A percentile compares a stretch with the other conserved stretches of the same genome.
Conservation (phyloP, 805 yeast genomes). For the Teunomyces barrocoloradensis region DNA sequence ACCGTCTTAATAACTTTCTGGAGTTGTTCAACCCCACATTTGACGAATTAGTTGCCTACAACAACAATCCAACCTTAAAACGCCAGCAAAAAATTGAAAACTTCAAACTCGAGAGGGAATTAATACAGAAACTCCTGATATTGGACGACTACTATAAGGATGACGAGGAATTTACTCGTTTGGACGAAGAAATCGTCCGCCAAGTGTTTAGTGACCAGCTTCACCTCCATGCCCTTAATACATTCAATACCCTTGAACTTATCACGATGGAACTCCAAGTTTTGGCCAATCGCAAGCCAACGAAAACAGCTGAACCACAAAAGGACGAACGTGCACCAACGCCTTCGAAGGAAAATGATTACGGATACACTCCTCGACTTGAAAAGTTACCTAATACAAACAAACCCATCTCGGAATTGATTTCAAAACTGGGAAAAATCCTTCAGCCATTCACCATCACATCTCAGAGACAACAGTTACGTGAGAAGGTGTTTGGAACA, state of each 20-base stretch:
- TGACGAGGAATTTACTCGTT: slow-evolving; percentile 23
- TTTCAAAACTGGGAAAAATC: slow-evolving; percentile 74
- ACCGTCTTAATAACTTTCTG: slow-evolving; percentile 40
- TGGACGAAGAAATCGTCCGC: slow-evolving; percentile 67
- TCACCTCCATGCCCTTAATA: slow-evolving; percentile 46
- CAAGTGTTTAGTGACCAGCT: slow-evolving; percentile 55
- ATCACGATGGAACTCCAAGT: slow-evolving; percentile 65
- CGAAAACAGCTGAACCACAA: slow-evolving; percentile 10
- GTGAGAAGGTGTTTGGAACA: slow-evolving; percentile 74
- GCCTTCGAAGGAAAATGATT: slow-evolving; percentile 19
- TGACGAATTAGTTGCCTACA: slow-evolving; percentile 26
- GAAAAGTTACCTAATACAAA: slow-evolving; percentile 40
- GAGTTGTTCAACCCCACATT: slow-evolving; percentile 40
- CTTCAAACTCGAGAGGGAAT: slow-evolving; percentile 57
- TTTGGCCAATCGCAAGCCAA: slow-evolving; percentile 38
- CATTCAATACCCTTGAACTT: slow-evolving; percentile 58
- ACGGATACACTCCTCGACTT: slow-evolving; percentile 62
- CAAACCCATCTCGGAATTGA: slow-evolving; percentile 31
- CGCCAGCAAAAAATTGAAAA: slow-evolving; percentile 74
- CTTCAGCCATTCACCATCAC: slow-evolving; percentile 81
- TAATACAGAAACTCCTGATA: slow-evolving; percentile 42
- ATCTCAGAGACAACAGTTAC: slow-evolving; percentile 50
- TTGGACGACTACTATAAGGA: slow-evolving; percentile 30
- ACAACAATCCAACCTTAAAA: slow-evolving; percentile 40
- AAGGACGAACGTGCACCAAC: slow-evolving; percentile 10